Percentiles rank a stretch among this genome's conserved stretches.
Conservation (phyloP, 1,284 basidiomycete species). For the Singerocomus inundabilis region DNA sequence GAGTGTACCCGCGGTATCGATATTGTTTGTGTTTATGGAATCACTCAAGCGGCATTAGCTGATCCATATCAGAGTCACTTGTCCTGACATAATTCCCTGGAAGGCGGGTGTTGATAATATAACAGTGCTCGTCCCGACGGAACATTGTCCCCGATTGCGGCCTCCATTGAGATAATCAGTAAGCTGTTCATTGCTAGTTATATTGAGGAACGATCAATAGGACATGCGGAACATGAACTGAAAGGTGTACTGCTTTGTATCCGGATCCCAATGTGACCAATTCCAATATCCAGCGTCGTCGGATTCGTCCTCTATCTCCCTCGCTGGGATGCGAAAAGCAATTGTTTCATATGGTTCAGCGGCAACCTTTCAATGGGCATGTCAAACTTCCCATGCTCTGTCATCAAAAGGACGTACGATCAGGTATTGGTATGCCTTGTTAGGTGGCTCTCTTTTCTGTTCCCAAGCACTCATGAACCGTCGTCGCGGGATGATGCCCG, state of each 20-base stretch:
- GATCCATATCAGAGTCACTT: conserved; percentile 8
- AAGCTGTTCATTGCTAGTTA: conserved; percentile 21
- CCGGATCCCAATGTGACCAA: conserved; percentile 97
- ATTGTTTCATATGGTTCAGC: conserved; percentile 99
- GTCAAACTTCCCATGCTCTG: conserved; percentile 10
- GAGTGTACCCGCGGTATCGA: neutral
- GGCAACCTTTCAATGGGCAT: conserved; percentile 65
- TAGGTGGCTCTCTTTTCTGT: conserved; percentile 92
- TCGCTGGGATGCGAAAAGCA: conserved; percentile 96
- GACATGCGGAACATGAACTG: conserved; percentile 86
- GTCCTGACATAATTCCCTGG: neutral
- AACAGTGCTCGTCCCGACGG: conserved; percentile 10
- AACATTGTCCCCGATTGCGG: neutral
- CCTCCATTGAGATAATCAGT: conserved; percentile 6
- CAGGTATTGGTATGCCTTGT: conserved; percentile 95
- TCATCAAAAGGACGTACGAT: conserved; percentile 63
- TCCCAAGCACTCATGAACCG: conserved; percentile 99
- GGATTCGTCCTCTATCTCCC: conserved; percentile 93
- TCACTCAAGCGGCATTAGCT: conserved; percentile 12
- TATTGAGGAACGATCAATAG: conserved; percentile 26
- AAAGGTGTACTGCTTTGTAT: conserved; percentile 95
- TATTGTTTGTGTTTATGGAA: neutral
- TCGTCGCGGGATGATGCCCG: conserved; percentile 80
- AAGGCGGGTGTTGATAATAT: neutral
- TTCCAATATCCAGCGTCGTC: conserved; percentile 89